Conservation (phyloP, 805 yeast species). For the Kuraishia borneana region DNA sequence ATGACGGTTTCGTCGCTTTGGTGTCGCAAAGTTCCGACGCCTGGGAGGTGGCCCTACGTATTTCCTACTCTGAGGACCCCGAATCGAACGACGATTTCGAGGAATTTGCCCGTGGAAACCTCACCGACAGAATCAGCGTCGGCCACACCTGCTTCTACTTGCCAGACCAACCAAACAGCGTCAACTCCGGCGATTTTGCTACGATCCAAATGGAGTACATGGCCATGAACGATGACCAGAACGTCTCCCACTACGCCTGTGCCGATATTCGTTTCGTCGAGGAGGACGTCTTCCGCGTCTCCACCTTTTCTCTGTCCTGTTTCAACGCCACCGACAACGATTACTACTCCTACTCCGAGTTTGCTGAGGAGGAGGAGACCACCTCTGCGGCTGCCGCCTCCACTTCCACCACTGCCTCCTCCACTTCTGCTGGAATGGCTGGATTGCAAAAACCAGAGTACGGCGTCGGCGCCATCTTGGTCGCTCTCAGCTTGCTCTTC, state of each 20-base stretch:
- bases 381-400: conserved; percentile 5
- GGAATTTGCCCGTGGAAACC: conserved; percentile 25
- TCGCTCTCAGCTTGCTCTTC: not conserved
- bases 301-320: conserved; percentile 23
- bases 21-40: conserved; percentile 28
- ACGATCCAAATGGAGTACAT: conserved; percentile 33
- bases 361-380: conserved; percentile 9
- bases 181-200: conserved; percentile 27
- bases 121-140: conserved; percentile 25
- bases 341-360: conserved; percentile 21
- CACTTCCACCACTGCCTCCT: conserved; percentile 5
- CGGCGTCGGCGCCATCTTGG: not conserved
- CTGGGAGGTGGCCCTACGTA: conserved; percentile 26
- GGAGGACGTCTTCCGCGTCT: conserved; percentile 23
- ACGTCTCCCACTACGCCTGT: conserved; percentile 33
- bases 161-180: conserved; percentile 27
- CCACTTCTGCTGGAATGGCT: conserved; percentile 5
- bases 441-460: conserved; percentile 5
- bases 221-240: conserved; percentile 27
- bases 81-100: conserved; percentile 26
- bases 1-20: conserved; percentile 33
- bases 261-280: conserved; percentile 33
- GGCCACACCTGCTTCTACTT: conserved; percentile 36
- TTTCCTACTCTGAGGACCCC: conserved; percentile 28
- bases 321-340: conserved; percentile 29